phyloP scores from a whole-genome alignment of 257 asterid species.

The Nicotiana attenuata region DNA sequence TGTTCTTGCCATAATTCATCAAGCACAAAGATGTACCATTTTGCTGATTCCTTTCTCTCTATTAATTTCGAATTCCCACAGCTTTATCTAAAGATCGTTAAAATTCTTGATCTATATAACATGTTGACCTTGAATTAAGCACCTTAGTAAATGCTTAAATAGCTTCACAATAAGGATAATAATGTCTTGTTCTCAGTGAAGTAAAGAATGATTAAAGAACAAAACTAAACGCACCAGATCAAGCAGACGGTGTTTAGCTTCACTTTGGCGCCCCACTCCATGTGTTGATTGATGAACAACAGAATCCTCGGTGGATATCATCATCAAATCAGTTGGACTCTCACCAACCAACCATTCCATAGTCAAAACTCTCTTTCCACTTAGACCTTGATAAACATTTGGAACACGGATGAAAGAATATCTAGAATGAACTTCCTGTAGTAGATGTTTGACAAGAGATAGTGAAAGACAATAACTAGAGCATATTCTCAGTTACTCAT shows the following conservation, averaged over 20 bases:
- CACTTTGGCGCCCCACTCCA: constrained; percentile 22
- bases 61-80: neutral
- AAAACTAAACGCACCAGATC: constrained; percentile 31
- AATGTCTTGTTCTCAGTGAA: neutral
- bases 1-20: constrained; percentile 2
- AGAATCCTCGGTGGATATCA: constrained; percentile 50
- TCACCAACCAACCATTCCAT: constrained; percentile 99
- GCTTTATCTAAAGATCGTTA: neutral
- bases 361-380: constrained; percentile 72
- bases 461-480: neutral
- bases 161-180: neutral
- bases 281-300: constrained; percentile 14
- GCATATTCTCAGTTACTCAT: neutral
- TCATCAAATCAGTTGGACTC: constrained; percentile 66
- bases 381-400: constrained; percentile 61
- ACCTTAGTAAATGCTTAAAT: neutral
- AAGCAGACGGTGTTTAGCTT: constrained; percentile 34
- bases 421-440: constrained; percentile 84
- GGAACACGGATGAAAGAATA: constrained; percentile 64
- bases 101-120: neutral
- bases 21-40: neutral
- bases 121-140: neutral
- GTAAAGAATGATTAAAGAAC: neutral
- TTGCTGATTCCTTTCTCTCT: neutral
- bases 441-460: neutral